Evolutionary conservation across 352 stramenopile species (phyloP), one percentile per base, ranked within the genome.

Genomic region (Poterioochromonas sp.): DNA sequence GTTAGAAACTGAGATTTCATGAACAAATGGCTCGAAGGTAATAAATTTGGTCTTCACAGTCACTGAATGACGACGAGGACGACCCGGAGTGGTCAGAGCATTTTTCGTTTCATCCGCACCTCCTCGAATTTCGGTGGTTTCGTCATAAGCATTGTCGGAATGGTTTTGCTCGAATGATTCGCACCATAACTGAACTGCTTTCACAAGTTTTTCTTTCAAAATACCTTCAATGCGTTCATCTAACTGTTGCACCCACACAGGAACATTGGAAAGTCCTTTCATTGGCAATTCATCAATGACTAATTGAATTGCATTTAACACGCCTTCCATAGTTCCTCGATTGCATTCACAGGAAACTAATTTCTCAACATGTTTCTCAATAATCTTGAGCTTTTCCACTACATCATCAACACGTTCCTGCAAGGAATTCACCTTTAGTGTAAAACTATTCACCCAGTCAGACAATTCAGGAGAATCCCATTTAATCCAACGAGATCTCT

Each of bases 351-450:
- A 96, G 80, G 22, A 77, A 84, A 79, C 91, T 18, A 97, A 76
- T 3, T 80, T 73, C 20, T 83, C 84, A n/a, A 99, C 83, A 26
- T 92, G 84, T 71, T 89, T 84, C 60, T 98, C 89, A 73, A 98
- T 93, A 22, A 93, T 91, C 69, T 87, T 87, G 44, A 92, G 94
- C 76, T 97, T 96, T 76, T 90, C 82, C 39, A 95, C 81, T 35
- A 99, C 85, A 39, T 98, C 93, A 79, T 99, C 93, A 18, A 98
- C 92, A 79, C 97, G 96, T 78, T 99, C 95, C 79, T 99, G 95
- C 58, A 99, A 89, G 44, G 88, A 90, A 73, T 96, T 93, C 0
- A 98, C 94, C 76, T 97, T 92, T 39, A 90, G 87, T 35, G 93
- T 87, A 69, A 96, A 84, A 76, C 93, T 87, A 0, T 84, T 87